These are phyloP conservation scores for Penicillium corylophilum DNA, from an alignment of 2,329 filamentous ascomycete species.

Conservation along the genomic window DNA sequence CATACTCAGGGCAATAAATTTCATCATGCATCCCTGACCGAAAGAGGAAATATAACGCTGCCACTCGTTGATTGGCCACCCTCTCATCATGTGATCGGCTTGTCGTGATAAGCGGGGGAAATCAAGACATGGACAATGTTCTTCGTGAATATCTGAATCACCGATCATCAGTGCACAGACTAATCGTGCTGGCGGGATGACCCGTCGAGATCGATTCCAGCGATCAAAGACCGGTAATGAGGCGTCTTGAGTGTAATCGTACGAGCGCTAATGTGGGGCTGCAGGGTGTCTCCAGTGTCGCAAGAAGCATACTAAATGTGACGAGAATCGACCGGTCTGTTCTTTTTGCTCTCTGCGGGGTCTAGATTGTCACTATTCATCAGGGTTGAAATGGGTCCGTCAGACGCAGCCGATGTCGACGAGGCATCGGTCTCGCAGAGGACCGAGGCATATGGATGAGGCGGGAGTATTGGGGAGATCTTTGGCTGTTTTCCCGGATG, in stretches of 20 bases:
- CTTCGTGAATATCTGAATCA: not conserved
- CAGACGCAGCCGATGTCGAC: slow-evolving; percentile 12
- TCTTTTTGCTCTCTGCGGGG: slow-evolving; percentile 12
- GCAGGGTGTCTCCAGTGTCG: slow-evolving; percentile 24
- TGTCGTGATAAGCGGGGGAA: slow-evolving; percentile 15
- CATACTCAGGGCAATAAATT: not conserved
- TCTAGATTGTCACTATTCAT: slow-evolving; percentile 18
- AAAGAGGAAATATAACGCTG: not conserved
- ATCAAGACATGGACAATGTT: not conserved
- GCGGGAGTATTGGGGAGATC: not conserved
- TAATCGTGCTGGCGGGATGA: slow-evolving; percentile 8
- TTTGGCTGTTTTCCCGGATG: slow-evolving; percentile 4
- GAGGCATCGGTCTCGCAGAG: slow-evolving; percentile 16
- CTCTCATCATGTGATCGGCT: slow-evolving; percentile 17
- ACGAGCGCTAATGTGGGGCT: not conserved
- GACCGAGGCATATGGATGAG: not conserved
- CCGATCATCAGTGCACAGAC: not conserved
- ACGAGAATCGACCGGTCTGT: slow-evolving; percentile 17
- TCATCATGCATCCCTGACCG: not conserved
- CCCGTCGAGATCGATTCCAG: slow-evolving; percentile 13
- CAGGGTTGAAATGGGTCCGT: slow-evolving; percentile 20
- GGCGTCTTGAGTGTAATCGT: not conserved
- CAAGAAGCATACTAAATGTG: slow-evolving; percentile 24
- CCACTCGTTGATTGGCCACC: not conserved
- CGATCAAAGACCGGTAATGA: slow-evolving; percentile 22